Evolutionary conservation across 192 early-diverging fungal species (phyloP).

Genomic region (Coemansia sp.): DNA sequence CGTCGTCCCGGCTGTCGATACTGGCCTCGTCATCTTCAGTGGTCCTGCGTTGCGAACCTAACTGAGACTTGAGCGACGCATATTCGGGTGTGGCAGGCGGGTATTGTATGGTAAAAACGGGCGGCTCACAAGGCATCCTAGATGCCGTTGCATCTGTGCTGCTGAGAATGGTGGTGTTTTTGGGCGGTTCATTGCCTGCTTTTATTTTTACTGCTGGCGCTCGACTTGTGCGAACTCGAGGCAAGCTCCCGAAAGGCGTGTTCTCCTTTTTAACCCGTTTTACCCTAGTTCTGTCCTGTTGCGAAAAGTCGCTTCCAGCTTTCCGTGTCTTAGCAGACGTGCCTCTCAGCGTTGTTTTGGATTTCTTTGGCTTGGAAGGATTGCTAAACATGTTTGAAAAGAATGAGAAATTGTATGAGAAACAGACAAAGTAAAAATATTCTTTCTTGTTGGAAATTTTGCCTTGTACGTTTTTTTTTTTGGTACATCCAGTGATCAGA

Average conservation of each 20-base stretch:
- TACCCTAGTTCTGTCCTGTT: neutral
- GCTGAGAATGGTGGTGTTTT: neutral
- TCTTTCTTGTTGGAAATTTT: neutral
- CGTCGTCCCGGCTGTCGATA: too few species aligned
- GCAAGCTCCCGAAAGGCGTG: neutral
- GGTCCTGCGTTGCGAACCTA: neutral
- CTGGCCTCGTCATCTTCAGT: too few species aligned
- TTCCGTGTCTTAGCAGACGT: neutral
- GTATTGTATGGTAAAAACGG: too few species aligned
- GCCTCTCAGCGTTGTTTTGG: neutral
- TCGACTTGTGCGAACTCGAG: neutral
- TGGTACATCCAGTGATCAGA: neutral
- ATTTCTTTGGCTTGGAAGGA: constrained; percentile 1
- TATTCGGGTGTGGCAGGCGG: neutral
- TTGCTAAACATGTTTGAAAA: constrained; percentile 10
- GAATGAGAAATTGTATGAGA: neutral
- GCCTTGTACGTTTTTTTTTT: neutral
- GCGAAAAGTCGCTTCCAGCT: neutral
- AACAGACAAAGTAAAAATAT: constrained; percentile 1
- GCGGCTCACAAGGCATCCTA: neutral
- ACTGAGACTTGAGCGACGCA: neutral
- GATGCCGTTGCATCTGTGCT: neutral
- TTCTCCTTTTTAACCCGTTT: neutral
- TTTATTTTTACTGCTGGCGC: neutral
- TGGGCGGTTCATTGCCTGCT: neutral